Base-by-base conservation (phyloP, 73 alveolate genomes). In the Paramecium octaurelia region DNA sequence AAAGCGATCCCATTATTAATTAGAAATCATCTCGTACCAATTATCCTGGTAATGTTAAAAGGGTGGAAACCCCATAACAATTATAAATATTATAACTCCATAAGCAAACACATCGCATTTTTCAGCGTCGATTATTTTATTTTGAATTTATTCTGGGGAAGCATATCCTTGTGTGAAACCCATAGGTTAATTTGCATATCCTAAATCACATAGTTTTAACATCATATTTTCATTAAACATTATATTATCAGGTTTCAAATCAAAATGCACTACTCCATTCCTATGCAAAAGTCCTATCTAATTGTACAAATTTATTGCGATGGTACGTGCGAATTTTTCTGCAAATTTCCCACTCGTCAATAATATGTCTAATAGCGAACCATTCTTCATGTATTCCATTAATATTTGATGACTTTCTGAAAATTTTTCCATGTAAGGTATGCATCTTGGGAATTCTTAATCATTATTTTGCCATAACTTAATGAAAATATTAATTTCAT, bases 231-330 rank as follows among this genome's bases (percentile, higher is more conserved):
- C 85, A 44, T 88, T 75, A 23, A 93, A 70, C 58, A 95, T 46
- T 23, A 95, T 64, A 85, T 97, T 97, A 85, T 97, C 99, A 11
- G 96, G 98, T 89, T 97, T 97, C 36, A 97, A 59, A 92, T 97
- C 99, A 84, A 98, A 40, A 89, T 97, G 98, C 23, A 92, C 87
- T 69, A 95, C 89, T 40, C 95, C 94, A 38, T 86, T 80, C 23
- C 86, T 92, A 86, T 97, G 99, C 12, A 97, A 59, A 86, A 95
- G 60, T 9, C 35, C 24, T 27, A 71, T 29, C 14, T 21, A 12
- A 10, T 71, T 36, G 34, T 34, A 71, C 3, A 71, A 71, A 12
- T 71, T 12, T 27, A 12, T 36, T 12, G 59, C 60, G 14, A 71
- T 71, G 4, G 23, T 34, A 18, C 86, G 31, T 11, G 58, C 50